These are phyloP conservation scores for Haplosporangium gracile DNA, from an alignment of 192 early-diverging fungal species.

Conservation along the genomic window DNA sequence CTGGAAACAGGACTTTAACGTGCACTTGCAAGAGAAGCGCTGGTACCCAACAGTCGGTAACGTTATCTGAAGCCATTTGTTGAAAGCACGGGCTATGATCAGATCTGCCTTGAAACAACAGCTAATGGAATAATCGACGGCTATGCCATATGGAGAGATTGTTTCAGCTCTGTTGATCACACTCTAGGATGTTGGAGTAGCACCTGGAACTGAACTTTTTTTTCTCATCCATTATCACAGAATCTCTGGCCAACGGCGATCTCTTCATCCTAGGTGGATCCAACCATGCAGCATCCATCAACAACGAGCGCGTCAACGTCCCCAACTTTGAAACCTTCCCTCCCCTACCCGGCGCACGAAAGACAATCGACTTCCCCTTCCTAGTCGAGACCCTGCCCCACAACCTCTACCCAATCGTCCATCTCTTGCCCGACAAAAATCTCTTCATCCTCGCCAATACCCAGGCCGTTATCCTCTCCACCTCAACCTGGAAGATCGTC, in stretches of 20 bases:
- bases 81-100: background rate
- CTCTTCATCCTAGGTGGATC: constrained; percentile 71
- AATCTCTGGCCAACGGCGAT: constrained; percentile 54
- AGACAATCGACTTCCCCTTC: constrained; percentile 56
- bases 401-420: constrained; percentile 64
- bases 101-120: background rate
- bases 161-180: too few relatives aligned
- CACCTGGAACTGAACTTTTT: background rate
- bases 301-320: constrained; percentile 61
- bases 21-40: constrained; percentile 58
- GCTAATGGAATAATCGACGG: too few relatives aligned
- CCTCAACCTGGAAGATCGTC: constrained; percentile 55
- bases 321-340: constrained; percentile 61
- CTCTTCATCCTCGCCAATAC: constrained; percentile 64
- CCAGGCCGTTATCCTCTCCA: constrained; percentile 61
- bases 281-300: constrained; percentile 59
- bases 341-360: constrained; percentile 35
- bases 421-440: constrained; percentile 63
- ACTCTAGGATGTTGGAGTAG: background rate
- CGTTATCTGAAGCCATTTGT: background rate
- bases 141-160: too few relatives aligned
- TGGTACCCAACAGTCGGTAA: constrained; percentile 66
- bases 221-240: background rate
- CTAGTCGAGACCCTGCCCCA: constrained; percentile 54
- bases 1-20: constrained; percentile 58